Evolutionary conservation across 108 stramenopile genomes (phyloP).

Genomic region (Cyclotella kingstonii): DNA sequence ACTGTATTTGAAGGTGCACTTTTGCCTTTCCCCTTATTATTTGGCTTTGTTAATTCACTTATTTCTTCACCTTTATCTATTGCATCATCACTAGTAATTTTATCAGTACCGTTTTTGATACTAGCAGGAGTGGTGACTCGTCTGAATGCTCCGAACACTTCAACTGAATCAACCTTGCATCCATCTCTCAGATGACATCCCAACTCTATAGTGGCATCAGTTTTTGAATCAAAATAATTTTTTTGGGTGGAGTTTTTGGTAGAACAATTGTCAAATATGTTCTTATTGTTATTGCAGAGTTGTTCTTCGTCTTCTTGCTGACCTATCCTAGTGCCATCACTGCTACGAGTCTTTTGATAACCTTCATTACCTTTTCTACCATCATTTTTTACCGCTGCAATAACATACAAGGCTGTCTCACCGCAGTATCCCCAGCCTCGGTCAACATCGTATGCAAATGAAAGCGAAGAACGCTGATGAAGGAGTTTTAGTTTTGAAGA

Average conservation of each 20-base stretch:
- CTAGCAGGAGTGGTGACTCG: not conserved
- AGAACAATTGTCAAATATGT: too few relatives aligned
- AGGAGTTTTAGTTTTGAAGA: conserved; percentile 39
- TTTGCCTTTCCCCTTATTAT: not conserved
- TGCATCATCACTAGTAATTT: too few relatives aligned
- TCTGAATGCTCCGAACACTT: conserved; percentile 15
- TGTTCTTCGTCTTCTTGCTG: not conserved
- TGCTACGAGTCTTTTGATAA: not conserved
- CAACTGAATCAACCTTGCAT: conserved; percentile 35
- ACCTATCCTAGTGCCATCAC: not conserved
- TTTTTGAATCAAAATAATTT: not conserved
- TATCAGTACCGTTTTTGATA: too few relatives aligned
- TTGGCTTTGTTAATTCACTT: not conserved
- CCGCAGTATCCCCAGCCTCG: conserved; percentile 42
- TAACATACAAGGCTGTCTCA: conserved; percentile 40
- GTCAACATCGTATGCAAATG: conserved; percentile 22
- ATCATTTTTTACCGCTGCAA: conserved; percentile 5
- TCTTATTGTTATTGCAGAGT: not conserved
- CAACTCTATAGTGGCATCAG: conserved; percentile 14
- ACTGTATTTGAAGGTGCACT: too few relatives aligned
- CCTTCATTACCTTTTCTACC: not conserved
- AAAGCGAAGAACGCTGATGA: conserved; percentile 45
- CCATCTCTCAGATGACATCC: conserved; percentile 41
- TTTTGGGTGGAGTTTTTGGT: not conserved
- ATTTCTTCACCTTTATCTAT: not conserved